Evolutionary conservation across 768 basidiomycete genomes (phyloP).

Genomic region (Suillus variegatus): DNA sequence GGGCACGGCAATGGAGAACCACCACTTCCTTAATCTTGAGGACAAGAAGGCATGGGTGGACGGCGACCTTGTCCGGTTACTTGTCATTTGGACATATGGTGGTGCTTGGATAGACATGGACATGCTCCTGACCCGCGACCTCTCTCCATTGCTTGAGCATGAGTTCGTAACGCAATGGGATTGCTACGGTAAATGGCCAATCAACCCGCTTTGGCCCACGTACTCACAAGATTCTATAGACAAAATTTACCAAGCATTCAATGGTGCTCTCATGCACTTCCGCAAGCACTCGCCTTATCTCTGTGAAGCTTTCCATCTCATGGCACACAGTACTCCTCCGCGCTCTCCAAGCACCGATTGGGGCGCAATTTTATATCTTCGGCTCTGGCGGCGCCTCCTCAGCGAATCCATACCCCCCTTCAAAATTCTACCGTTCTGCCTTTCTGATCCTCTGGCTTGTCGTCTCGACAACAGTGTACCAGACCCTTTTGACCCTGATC

Average conservation of each 20-base stretch:
- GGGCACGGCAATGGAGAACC: slow-evolving; percentile 76
- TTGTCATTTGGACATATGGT: slow-evolving; percentile 87
- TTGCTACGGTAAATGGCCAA: slow-evolving; percentile 72
- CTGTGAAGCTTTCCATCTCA: slow-evolving; percentile 94
- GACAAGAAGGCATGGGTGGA: slow-evolving; percentile 93
- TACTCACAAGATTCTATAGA: slow-evolving; percentile 40
- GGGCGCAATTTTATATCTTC: slow-evolving; percentile 90
- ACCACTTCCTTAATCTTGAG: slow-evolving; percentile 53
- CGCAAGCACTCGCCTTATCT: slow-evolving; percentile 88
- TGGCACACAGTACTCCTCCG: slow-evolving; percentile 74
- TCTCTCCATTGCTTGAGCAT: slow-evolving; percentile 84
- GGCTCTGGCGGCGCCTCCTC: slow-evolving; percentile 85
- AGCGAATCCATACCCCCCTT: slow-evolving; percentile 77
- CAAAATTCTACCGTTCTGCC: slow-evolving; percentile 93
- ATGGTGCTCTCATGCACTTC: slow-evolving; percentile 96
- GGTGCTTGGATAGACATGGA: slow-evolving; percentile 99
- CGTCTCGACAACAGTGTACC: slow-evolving; percentile 89
- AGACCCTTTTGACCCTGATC: slow-evolving; percentile 76
- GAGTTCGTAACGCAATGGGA: slow-evolving; percentile 99
- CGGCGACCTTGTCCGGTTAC: slow-evolving; percentile 86
- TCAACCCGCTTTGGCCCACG: background rate
- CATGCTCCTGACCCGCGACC: slow-evolving; percentile 82
- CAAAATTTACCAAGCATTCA: slow-evolving; percentile 76
- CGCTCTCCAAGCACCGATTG: slow-evolving; percentile 85
- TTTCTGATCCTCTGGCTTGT: slow-evolving; percentile 89